Evolutionary conservation across 78 protist genomes (phyloP).

Genomic region (Protostelium mycophagum): DNA sequence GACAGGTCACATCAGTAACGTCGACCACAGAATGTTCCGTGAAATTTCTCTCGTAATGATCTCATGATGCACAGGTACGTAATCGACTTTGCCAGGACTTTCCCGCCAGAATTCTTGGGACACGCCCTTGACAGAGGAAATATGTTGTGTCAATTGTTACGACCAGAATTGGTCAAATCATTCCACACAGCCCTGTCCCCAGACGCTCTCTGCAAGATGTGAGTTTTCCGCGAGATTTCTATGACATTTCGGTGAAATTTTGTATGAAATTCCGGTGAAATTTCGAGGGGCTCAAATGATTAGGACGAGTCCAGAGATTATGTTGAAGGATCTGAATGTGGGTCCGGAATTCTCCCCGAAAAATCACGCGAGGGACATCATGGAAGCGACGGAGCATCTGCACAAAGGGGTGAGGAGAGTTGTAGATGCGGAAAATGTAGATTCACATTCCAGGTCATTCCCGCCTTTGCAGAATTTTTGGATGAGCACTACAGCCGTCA

Average conservation of each 20-base stretch:
- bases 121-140: constrained; percentile 29
- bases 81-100: constrained; percentile 66
- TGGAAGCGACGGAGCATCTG: neutral
- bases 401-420: neutral
- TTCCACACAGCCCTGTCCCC: constrained; percentile 15
- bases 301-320: neutral
- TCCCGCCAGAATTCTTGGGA: constrained; percentile 54
- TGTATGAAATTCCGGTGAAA: neutral
- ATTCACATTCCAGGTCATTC: neutral
- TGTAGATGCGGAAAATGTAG: neutral
- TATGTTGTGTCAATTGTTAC: constrained; percentile 43
- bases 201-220: constrained; percentile 48
- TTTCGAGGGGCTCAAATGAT: neutral
- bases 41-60: neutral
- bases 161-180: constrained; percentile 60
- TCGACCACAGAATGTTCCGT: neutral
- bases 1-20: neutral
- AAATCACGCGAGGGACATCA: neutral
- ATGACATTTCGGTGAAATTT: no score
- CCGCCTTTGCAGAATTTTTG: neutral
- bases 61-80: constrained; percentile 25
- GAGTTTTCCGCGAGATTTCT: no score
- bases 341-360: neutral
- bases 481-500: neutral
- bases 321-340: neutral